Evolutionary conservation across 1,284 basidiomycete species (phyloP), one percentile per base, ranked within the genome.

Genomic region (Uromyces viciae-fabae): DNA sequence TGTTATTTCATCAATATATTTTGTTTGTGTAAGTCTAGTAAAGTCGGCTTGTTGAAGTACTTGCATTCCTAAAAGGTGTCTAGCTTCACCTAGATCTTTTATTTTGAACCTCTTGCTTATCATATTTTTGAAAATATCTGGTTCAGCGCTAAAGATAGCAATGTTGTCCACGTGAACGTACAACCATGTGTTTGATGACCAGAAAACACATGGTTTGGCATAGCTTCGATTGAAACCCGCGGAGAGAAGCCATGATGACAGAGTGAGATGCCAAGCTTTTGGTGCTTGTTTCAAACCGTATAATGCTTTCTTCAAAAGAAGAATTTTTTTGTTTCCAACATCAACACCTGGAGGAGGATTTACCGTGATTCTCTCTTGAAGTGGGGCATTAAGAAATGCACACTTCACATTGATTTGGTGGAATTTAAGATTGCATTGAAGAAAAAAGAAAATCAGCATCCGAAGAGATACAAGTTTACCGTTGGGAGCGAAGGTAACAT

Each of bases 381-480:
- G 33, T 3, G 46, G 46, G 25, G 49, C 58, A 28, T 75, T 75
- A 2, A 75, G n/a, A n/a, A 75, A 75, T 1, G 74, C 58, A 15
- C 56, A 42, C 38, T 62, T 64, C 22, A 64, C 58, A 28, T 75
- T 31, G n/a, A 75, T 62, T 62, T 75, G 74, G 31, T 75, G 43
- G 19, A 75, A 33, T 60, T 75, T 22, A 3, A 75, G 33, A 5
- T 31, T 22, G 4, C 31, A 31, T 31, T 33, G 42, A 4, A 22
- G 15, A 11, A 42, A 36, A n/a, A 75, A 43, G 38, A 40, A n/a
- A 15, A 60, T 31, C 25, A 75, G 11, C 9, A 56, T 22, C 1
- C 52, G 15, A 7, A 74, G 49, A 4, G 72, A 56, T 22, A 36
- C 8, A 3, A 75, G 25, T 33, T 43, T 40, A 28, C 56, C 74